phyloP scores from a whole-genome alignment of 176 grass and related monocot genomes.

The Areca catechu region DNA sequence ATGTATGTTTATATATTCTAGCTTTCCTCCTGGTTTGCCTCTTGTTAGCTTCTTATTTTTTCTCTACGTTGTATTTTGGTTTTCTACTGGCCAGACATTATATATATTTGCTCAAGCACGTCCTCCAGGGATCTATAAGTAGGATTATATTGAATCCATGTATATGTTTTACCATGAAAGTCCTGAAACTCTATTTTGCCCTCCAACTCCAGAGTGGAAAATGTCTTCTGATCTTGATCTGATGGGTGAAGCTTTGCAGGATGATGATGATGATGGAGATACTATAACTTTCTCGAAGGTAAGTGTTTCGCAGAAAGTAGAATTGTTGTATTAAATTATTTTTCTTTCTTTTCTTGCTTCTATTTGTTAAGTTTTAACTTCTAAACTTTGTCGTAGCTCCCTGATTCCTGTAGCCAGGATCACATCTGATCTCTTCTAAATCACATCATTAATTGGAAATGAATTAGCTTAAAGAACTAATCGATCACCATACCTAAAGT shows the following conservation, averaged over 20 bases:
- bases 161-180: conserved; percentile 96
- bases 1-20: background rate
- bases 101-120: conserved; percentile 71
- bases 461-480: too few species aligned
- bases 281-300: conserved; percentile 30
- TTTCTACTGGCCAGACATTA: conserved; percentile 39
- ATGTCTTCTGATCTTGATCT: conserved; percentile 80
- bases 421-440: too few species aligned
- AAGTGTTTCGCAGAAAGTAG: conserved; percentile 19
- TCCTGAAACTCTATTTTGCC: conserved; percentile 64
- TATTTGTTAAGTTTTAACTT: too few species aligned
- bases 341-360: too few species aligned
- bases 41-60: conserved; percentile 9
- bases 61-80: conserved; percentile 28
- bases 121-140: conserved; percentile 97
- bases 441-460: too few species aligned
- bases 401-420: too few species aligned
- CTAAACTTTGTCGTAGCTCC: too few species aligned
- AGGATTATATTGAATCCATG: conserved; percentile 79
- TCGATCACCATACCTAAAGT: too few species aligned
- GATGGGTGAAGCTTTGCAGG: conserved; percentile 92
- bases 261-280: conserved; percentile 64
- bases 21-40: background rate
- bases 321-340: too few species aligned
- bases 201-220: conserved; percentile 92